These are phyloP conservation scores for Sphaerulina musiva DNA, from an alignment of 2,329 filamentous ascomycete genomes.

Conservation along the genomic window DNA sequence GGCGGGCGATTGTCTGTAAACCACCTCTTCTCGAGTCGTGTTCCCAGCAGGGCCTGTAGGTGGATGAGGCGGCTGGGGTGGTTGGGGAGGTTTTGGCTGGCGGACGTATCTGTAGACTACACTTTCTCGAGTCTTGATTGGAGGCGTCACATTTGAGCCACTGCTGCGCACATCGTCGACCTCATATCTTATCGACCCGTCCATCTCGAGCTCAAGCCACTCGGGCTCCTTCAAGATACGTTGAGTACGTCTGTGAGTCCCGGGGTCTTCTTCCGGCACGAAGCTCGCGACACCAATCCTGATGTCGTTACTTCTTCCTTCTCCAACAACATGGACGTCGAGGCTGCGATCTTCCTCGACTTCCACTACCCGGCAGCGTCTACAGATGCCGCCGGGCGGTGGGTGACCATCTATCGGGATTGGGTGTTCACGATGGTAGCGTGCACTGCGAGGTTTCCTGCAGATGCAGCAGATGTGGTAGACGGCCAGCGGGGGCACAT, in stretches of 20 bases:
- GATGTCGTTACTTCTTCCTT: conserved; percentile 25
- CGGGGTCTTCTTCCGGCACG: conserved; percentile 21
- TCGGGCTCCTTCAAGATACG: conserved; percentile 19
- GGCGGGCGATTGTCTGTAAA: not conserved
- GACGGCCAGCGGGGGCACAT: conserved; percentile 27
- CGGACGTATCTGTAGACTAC: conserved; percentile 15
- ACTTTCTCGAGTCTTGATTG: not conserved
- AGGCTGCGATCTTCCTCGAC: conserved; percentile 22
- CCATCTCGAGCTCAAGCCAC: conserved; percentile 17
- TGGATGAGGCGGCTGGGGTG: not conserved
- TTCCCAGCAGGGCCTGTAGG: not conserved
- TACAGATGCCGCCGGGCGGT: conserved; percentile 30
- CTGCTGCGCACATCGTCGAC: not conserved
- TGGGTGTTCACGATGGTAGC: conserved; percentile 32
- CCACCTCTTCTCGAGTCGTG: not conserved
- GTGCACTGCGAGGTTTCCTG: conserved; percentile 29
- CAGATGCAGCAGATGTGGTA: conserved; percentile 35
- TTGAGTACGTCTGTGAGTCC: conserved; percentile 14
- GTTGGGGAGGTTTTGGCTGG: conserved; percentile 3
- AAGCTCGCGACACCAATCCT: conserved; percentile 26
- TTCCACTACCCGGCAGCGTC: conserved; percentile 28
- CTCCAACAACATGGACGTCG: conserved; percentile 16
- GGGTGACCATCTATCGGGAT: conserved; percentile 29
- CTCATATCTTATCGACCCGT: not conserved
- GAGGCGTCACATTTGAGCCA: not conserved